Evolutionary conservation across 805 yeast genomes (phyloP).

Genomic region (Ogataea kodamae): DNA sequence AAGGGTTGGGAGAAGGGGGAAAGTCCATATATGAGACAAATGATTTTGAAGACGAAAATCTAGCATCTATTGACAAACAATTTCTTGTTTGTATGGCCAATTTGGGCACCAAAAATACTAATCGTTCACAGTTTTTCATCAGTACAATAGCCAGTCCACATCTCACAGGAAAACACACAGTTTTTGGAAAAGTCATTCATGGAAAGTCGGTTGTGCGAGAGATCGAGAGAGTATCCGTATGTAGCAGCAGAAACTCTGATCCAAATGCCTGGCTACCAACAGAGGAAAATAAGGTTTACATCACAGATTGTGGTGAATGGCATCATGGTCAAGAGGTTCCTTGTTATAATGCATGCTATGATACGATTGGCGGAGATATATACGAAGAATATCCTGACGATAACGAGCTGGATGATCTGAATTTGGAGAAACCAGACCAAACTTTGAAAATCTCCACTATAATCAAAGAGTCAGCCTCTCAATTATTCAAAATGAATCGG

Average conservation of each 20-base stretch:
- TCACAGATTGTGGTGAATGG: conserved; percentile 66
- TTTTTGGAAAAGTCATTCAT: conserved; percentile 66
- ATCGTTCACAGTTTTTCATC: conserved; percentile 69
- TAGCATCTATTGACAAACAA: conserved; percentile 40
- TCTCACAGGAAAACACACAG: conserved; percentile 68
- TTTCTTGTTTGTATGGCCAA: conserved; percentile 65
- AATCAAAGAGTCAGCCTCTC: conserved; percentile 67
- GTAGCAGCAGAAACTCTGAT: conserved; percentile 33
- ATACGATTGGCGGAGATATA: conserved; percentile 60
- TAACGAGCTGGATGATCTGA: conserved; percentile 58
- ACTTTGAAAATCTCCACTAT: conserved; percentile 48
- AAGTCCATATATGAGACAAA: conserved; percentile 37
- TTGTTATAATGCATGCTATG: conserved; percentile 58
- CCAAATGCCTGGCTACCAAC: conserved; percentile 33
- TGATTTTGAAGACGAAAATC: conserved; percentile 57
- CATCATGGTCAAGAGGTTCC: conserved; percentile 49
- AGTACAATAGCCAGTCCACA: conserved; percentile 70
- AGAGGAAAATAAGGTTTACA: conserved; percentile 41
- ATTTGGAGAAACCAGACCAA: conserved; percentile 40
- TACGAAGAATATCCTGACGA: conserved; percentile 81
- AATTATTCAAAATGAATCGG: conserved; percentile 52
- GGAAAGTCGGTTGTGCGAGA: conserved; percentile 71
- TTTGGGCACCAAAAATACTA: conserved; percentile 44
- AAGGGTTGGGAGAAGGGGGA: conserved; percentile 41
- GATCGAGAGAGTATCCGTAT: conserved; percentile 49